Percentiles rank a stretch among this genome's conserved stretches.
phyloP scores from a whole-genome alignment of 805 yeast genomes.

The Candida saitoana region DNA sequence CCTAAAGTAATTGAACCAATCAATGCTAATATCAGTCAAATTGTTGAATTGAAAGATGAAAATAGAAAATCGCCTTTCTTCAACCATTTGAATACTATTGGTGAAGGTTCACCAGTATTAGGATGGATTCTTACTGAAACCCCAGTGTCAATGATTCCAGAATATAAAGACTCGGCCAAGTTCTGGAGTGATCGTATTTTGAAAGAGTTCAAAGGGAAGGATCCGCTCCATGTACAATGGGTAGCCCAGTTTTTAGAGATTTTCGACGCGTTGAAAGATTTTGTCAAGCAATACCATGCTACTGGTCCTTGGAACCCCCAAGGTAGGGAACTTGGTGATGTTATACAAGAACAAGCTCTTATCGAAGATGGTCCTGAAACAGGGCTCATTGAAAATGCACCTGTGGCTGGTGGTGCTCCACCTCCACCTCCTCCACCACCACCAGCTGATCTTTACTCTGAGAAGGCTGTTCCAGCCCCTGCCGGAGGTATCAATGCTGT shows the following conservation, averaged over 20 bases:
- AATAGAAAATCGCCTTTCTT: constrained; percentile 63
- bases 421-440: constrained; percentile 85
- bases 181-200: constrained; percentile 91
- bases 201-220: constrained; percentile 76
- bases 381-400: constrained; percentile 17
- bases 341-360: constrained; percentile 23
- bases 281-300: constrained; percentile 72
- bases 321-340: constrained; percentile 57
- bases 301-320: constrained; percentile 80
- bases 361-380: constrained; percentile 8
- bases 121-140: constrained; percentile 84
- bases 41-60: constrained; percentile 65
- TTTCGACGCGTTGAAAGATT: constrained; percentile 66
- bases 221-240: constrained; percentile 74
- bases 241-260: constrained; percentile 60
- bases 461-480: constrained; percentile 12
- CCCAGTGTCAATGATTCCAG: constrained; percentile 73
- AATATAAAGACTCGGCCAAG: constrained; percentile 85
- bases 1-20: constrained; percentile 63
- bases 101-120: constrained; percentile 85
- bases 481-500: constrained; percentile 76
- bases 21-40: constrained; percentile 53
- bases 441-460: constrained; percentile 65
- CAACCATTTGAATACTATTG: constrained; percentile 74
- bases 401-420: constrained; percentile 34